Conservation (phyloP, 1,139 yeast species). For the Sugiyamaella grinbergsii region DNA sequence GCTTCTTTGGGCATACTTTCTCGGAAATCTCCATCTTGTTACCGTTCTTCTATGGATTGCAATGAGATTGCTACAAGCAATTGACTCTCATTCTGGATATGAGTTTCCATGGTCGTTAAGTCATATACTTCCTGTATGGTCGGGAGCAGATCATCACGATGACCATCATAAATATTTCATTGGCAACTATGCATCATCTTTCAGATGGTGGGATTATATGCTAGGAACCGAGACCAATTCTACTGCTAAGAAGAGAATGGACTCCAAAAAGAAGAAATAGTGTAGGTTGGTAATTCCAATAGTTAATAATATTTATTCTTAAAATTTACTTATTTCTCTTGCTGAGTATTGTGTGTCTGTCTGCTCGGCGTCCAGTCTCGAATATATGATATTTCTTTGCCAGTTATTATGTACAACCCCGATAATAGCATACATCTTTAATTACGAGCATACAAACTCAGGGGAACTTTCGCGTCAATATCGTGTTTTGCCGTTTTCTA, state of each 20-base stretch:
- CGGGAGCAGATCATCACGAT: slow-evolving; percentile 98
- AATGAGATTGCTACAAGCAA: slow-evolving; percentile 88
- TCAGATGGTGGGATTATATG: slow-evolving; percentile 89
- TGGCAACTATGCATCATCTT: slow-evolving; percentile 89
- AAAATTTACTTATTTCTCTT: too few species aligned
- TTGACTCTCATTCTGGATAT: slow-evolving; percentile 95
- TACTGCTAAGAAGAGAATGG: slow-evolving; percentile 28
- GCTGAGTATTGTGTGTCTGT: not conserved
- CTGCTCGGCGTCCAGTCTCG: not conserved
- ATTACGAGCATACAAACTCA: slow-evolving; percentile 1
- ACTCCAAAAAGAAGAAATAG: slow-evolving; percentile 19
- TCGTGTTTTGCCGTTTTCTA: slow-evolving; percentile 4
- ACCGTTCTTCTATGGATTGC: slow-evolving; percentile 87
- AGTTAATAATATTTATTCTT: too few species aligned
- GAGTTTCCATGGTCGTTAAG: slow-evolving; percentile 96
- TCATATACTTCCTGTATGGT: slow-evolving; percentile 91
- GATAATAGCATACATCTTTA: not conserved
- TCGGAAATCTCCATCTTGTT: slow-evolving; percentile 72
- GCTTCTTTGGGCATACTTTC: slow-evolving; percentile 64
- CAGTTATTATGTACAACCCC: not conserved
- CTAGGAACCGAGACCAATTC: slow-evolving; percentile 73
- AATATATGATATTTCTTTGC: too few species aligned
- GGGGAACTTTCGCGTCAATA: slow-evolving; percentile 10
- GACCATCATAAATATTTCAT: slow-evolving; percentile 92
- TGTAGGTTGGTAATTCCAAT: not conserved